Evolutionary conservation across 768 basidiomycete genomes (phyloP).

Genomic region (Mycena capillaripes): DNA sequence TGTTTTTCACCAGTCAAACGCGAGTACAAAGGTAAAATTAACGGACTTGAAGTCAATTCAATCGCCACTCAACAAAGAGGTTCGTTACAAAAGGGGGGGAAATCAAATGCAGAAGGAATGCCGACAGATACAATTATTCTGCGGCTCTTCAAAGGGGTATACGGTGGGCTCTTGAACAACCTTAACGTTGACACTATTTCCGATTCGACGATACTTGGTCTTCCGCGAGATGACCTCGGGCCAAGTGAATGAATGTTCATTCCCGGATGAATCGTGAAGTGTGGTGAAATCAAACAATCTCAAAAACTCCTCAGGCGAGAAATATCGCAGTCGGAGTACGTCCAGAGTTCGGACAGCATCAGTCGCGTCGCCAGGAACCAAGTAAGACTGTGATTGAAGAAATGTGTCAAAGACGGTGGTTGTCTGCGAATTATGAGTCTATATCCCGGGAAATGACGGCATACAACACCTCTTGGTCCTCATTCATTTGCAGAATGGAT

Average conservation of each 20-base stretch:
- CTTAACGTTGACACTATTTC: constrained; percentile 86
- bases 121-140: neutral
- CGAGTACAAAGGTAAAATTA: no score
- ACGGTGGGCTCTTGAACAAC: constrained; percentile 75
- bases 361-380: constrained; percentile 56
- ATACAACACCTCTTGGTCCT: constrained; percentile 69
- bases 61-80: no score
- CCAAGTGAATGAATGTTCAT: constrained; percentile 65
- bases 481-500: constrained; percentile 82
- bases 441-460: constrained; percentile 41
- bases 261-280: neutral
- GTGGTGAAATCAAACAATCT: constrained; percentile 38
- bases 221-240: constrained; percentile 68
- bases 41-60: no score
- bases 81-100: no score
- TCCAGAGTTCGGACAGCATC: constrained; percentile 85
- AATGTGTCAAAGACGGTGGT: constrained; percentile 79
- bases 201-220: constrained; percentile 82
- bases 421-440: constrained; percentile 58
- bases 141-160: constrained; percentile 63
- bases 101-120: no score
- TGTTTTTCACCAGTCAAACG: no score
- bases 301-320: constrained; percentile 80
- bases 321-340: constrained; percentile 84
- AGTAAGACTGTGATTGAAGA: constrained; percentile 78